Evolutionary conservation across 371 early-diverging fungal genomes (phyloP), one percentile per base, ranked within the genome.

Genomic region (Mucor velutinosus): DNA sequence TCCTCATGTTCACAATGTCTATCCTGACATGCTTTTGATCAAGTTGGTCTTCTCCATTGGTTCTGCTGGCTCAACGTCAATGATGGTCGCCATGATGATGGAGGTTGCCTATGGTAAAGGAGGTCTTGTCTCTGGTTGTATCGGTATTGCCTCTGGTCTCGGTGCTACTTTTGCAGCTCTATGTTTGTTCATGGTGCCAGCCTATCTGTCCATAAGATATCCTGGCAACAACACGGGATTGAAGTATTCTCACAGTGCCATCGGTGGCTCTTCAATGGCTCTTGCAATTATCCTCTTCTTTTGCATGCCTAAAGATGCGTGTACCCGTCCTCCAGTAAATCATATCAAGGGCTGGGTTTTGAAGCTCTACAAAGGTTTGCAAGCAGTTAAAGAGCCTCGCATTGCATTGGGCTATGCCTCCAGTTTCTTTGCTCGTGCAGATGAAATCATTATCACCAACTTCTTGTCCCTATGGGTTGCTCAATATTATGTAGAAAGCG

Each of bases 401-500:
- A 76, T 92, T 57, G 79, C 89, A 1, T 73, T 92, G 8, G 88
- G 85, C 15, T 90, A 85, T 65, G 65, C 76, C 6, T 79, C 87
- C 4, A 86, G 87, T 60, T 89, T 88, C 67, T 87, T 87, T 69
- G 88, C 94, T 5, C 87, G 95, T 61, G 92, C 89, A 0, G 93
- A 93, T 71, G 89, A 92, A 25, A 85, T 93, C 32, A 86, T 90
- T 30, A 78, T 95, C 45, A 84, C 93, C 5, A 77, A 89, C 10
- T 94, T 89, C 66, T 70, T 95, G n/a, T 86, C 89, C 7, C 78
- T 92, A 6, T 95, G 93, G 93, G 82, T 92, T 1, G 80, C 85
- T 39, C 78, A 86, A 61, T 82, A 88, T 68, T 90, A 85, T 64
- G 71, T 88, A 62, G 85, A 84, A 12, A 29, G 55, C 7, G 90